Base-by-base conservation (phyloP, 148 eudicot species). In the Beta vulgaris region DNA sequence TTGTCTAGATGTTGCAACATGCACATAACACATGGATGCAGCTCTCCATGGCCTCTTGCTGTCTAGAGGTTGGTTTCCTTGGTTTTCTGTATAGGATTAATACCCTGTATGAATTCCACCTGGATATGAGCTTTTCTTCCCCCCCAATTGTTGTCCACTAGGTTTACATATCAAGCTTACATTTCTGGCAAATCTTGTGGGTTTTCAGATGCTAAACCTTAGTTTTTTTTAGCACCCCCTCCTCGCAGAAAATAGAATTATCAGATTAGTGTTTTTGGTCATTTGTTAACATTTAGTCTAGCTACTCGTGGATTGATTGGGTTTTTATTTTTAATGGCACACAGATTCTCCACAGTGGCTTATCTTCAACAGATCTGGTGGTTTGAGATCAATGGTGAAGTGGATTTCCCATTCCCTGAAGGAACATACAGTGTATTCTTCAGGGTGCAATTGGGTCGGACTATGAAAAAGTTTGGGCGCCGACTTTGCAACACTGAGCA, bases 341-440 rank as follows among this genome's bases (percentile, higher is more conserved):
- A 74, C 58, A 91, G 96, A 73, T 91, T 91, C 69, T 69, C 82
- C 48, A 66, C 73, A 4, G 80, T 89, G 15, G 89, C 96, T 53
- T 91, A 91, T 76, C 91, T 91, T 62, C 96, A 89, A 57, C 97
- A 91, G 69, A 89, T 84, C 79, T 91, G 97, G 97, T 91, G 97
- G 97, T 85, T 89, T 62, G 97, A 91, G 78, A 83, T 89, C 61
- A 82, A 87, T 15, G 97, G 97, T 0, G 93, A 88, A 77, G 82
- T 91, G 9, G 88, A 89, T 57, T 89, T 91, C 76, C 91, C 93
- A 3, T 89, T 91, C 73, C 97, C 93, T 0, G 81, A 85, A 9
- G 97, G 93, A 46, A 82, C 81, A 21, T 91, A 91, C 79, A 91
- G 91, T 60, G 81, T 91, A 43, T 89, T 86, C 75, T 91, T 91